Evolutionary conservation across 1,139 yeast genomes (phyloP).

Genomic region (Geotrichum australiense): DNA sequence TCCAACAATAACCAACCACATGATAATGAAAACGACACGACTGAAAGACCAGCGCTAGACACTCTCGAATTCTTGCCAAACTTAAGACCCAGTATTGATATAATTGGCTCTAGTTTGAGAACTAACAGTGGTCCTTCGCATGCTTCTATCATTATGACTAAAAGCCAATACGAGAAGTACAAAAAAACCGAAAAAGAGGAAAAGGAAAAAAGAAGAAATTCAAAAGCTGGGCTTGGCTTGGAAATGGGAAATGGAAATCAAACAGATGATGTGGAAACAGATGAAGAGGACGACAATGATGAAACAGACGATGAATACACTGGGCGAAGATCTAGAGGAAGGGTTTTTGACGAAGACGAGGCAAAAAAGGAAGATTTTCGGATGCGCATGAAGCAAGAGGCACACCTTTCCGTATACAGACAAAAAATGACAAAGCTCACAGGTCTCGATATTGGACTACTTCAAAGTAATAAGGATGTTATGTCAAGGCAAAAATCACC

Average conservation of each 20-base stretch:
- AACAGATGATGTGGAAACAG: background rate
- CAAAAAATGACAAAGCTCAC: constrained; percentile 38
- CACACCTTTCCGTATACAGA: constrained; percentile 36
- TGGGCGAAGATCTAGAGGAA: constrained; percentile 2
- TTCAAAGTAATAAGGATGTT: no score
- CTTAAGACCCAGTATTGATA: constrained; percentile 8
- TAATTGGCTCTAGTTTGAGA: constrained; percentile 9
- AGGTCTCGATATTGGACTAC: constrained; percentile 27
- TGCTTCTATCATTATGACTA: constrained; percentile 9
- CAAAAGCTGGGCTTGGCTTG: background rate
- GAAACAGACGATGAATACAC: constrained; percentile 4
- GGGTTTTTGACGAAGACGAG: constrained; percentile 23
- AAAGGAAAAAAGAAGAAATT: background rate
- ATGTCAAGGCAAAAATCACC: constrained; percentile 16
- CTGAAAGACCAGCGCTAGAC: background rate
- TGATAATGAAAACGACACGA: background rate
- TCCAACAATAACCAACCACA: background rate
- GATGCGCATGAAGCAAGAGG: constrained; percentile 36
- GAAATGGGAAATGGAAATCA: background rate
- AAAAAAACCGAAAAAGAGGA: background rate
- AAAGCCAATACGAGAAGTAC: constrained; percentile 12
- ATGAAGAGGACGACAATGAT: constrained; percentile 19
- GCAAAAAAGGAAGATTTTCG: constrained; percentile 25
- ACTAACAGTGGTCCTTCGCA: constrained; percentile 5
- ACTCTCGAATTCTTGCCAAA: constrained; percentile 11